These are phyloP conservation scores for Chaetomiaceae sp. DNA, from an alignment of 2,329 filamentous ascomycete genomes.

Conservation along the genomic window DNA sequence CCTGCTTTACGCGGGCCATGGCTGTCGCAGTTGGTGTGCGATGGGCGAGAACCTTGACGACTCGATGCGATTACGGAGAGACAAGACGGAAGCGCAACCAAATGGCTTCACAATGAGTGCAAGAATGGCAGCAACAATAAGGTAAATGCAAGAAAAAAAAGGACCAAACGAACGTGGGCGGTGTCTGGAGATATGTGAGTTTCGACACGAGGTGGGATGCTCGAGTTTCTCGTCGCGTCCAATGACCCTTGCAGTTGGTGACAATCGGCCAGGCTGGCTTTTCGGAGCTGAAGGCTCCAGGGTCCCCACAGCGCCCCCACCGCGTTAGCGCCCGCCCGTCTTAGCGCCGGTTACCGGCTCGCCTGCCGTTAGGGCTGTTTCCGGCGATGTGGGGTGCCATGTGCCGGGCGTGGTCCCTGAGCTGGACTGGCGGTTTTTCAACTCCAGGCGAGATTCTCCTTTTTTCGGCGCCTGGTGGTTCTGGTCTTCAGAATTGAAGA, in stretches of 20 bases:
- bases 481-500: too few relatives aligned
- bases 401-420: not conserved
- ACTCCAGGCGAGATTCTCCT: too few relatives aligned
- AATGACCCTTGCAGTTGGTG: not conserved
- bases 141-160: conserved; percentile 3
- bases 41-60: conserved; percentile 5
- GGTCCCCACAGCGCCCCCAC: conserved; percentile 9
- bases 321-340: conserved; percentile 6
- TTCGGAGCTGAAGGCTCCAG: conserved; percentile 10
- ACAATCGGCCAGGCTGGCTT: conserved; percentile 25
- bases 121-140: not conserved
- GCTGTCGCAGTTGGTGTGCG: not conserved
- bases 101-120: not conserved
- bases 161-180: not conserved
- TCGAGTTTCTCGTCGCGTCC: not conserved
- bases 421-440: too few relatives aligned
- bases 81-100: not conserved
- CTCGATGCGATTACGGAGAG: not conserved
- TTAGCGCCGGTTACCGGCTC: conserved; percentile 13
- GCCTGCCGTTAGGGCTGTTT: conserved; percentile 8
- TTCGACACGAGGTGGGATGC: not conserved
- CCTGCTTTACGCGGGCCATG: conserved; percentile 72
- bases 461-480: too few relatives aligned
- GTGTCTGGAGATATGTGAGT: not conserved
- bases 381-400: conserved; percentile 5